Base-by-base conservation (phyloP, 148 eudicot genomes). In the Agrostemma githago region DNA sequence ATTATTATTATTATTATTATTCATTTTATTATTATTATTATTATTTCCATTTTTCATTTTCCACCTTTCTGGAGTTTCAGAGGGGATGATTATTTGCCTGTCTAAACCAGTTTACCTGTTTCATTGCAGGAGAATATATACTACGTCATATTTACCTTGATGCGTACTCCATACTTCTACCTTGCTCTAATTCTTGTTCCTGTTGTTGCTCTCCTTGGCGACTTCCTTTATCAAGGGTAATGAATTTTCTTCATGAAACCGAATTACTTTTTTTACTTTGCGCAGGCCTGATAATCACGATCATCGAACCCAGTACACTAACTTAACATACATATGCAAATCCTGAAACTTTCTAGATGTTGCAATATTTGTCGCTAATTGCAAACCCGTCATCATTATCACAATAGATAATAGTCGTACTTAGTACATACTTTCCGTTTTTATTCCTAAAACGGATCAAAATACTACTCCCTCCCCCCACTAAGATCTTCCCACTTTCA, bases 201-300 rank as follows among this genome's bases (percentile, higher is more conserved):
- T 4, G 48, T 88, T 39, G 88, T 85, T 78, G 97, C 98, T 44
- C 90, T 94, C 59, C 72, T 88, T 21, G 84, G 86, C 41, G 98
- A 94, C 81, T 94, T 94, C 81, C 68, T 94, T 14, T 89, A 82
- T 83, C 89, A 79, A 79, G 98, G 93, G 98, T 94, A 82, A 88
- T 34, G 34, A 15, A 65, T 64, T 20, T 19, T 58, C 10, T 43
- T 44, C 53, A 19, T 44, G 34, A 42, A 41, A 8, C 11, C 7
- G 34, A 26, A 10, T 51, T 51, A 6, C 11, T 9, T 48, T 48
- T 48, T 9, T 51, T 51, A 3, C 8, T 51, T 12, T 51, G 10
- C 56, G 56, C 11, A 51, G 56, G 3, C 14, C 14, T 51, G 56
- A 51, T 51, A 51, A 2, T 10, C 15, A 51, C 56, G 9, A 51